These are phyloP conservation scores for Annulohypoxylon maeteangense DNA, from an alignment of 495 filamentous ascomycete genomes.

Conservation along the genomic window DNA sequence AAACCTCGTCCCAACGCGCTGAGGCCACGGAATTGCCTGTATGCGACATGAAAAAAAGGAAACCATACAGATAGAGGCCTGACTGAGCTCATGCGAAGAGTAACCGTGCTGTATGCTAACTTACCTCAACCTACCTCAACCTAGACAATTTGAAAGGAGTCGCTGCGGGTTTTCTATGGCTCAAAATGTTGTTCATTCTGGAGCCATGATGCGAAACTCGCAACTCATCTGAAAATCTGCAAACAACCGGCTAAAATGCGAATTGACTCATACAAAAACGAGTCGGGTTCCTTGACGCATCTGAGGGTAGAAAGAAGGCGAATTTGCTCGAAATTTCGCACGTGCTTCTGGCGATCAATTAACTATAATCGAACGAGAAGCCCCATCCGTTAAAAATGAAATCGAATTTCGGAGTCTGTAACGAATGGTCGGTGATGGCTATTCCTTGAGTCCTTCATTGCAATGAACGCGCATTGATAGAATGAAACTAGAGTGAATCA, in stretches of 20 bases:
- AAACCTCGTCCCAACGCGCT: too few species aligned
- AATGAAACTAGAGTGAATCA: not conserved
- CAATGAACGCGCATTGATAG: not conserved
- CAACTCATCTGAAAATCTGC: not conserved
- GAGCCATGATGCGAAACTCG: not conserved
- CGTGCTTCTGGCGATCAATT: not conserved
- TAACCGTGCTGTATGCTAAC: not conserved
- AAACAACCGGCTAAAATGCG: not conserved
- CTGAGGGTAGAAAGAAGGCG: not conserved
- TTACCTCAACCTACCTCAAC: not conserved
- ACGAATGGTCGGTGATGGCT: not conserved
- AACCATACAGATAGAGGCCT: not conserved
- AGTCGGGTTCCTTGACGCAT: not conserved
- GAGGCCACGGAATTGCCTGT: not conserved
- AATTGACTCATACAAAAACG: not conserved
- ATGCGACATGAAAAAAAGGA: not conserved
- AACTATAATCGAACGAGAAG: not conserved
- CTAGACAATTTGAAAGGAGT: not conserved
- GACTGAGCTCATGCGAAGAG: not conserved
- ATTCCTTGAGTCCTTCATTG: not conserved
- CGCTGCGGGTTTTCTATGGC: not conserved
- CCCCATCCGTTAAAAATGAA: not conserved
- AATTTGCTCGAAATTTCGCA: not conserved
- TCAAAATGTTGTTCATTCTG: not conserved
- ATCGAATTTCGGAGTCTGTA: not conserved